Conservation (phyloP, 306 rosid species). For the Lagenaria siceraria region DNA sequence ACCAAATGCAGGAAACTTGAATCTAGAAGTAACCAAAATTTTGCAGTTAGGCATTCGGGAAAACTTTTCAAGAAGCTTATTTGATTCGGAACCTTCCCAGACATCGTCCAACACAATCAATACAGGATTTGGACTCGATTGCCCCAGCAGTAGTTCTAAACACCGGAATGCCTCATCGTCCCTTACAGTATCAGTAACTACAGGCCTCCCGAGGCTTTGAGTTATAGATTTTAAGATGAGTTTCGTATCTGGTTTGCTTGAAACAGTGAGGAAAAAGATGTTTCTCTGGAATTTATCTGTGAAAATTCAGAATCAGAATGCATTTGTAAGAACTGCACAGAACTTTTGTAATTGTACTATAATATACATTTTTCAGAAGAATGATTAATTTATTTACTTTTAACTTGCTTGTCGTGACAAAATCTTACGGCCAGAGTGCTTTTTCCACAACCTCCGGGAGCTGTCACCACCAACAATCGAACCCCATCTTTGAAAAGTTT, state of each 20-base stretch:
- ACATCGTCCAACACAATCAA: constrained; percentile 10
- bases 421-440: neutral
- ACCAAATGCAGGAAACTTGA: neutral
- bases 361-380: neutral
- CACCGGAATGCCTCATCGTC: neutral
- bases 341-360: too few species aligned
- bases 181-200: neutral
- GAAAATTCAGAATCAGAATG: neutral
- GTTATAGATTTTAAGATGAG: neutral
- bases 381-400: neutral
- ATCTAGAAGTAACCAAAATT: constrained; percentile 3
- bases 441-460: constrained; percentile 3
- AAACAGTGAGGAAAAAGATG: neutral
- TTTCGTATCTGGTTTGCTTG: constrained; percentile 6
- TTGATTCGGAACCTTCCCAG: neutral
- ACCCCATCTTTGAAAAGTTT: neutral
- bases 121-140: neutral
- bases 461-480: neutral
- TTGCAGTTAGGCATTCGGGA: neutral
- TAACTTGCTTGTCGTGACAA: neutral
- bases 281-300: constrained; percentile 1
- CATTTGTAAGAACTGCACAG: neutral
- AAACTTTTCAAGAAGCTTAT: neutral
- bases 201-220: neutral
- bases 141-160: neutral